Evolutionary conservation across 2,329 filamentous ascomycete species (phyloP).

Genomic region (Torrubiella hemipterigena): DNA sequence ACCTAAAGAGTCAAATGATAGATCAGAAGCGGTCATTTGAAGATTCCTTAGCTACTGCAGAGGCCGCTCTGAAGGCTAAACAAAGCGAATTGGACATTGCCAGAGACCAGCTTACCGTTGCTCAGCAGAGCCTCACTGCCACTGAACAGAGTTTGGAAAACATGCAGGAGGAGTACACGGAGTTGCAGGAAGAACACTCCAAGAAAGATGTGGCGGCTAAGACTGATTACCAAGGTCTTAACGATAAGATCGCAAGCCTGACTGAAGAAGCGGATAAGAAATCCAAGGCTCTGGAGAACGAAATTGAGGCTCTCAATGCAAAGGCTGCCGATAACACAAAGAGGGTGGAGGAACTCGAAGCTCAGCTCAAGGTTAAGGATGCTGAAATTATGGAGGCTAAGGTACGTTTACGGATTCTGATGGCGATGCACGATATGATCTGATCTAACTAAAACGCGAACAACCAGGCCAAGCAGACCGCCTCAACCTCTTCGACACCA

Average conservation of each 20-base stretch:
- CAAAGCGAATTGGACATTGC: slow-evolving; percentile 22
- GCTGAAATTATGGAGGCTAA: slow-evolving; percentile 51
- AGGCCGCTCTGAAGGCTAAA: slow-evolving; percentile 20
- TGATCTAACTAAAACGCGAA: no score
- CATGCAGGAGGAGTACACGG: slow-evolving; percentile 39
- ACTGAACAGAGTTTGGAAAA: slow-evolving; percentile 32
- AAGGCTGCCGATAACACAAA: slow-evolving; percentile 35
- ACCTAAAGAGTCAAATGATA: slow-evolving; percentile 36
- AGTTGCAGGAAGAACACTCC: slow-evolving; percentile 36
- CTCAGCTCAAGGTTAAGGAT: slow-evolving; percentile 49
- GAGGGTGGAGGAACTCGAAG: slow-evolving; percentile 36
- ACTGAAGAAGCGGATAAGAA: slow-evolving; percentile 46
- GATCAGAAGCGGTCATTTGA: slow-evolving; percentile 34
- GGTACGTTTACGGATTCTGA: slow-evolving; percentile 23
- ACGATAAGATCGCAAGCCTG: slow-evolving; percentile 48
- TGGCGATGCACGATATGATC: neutral
- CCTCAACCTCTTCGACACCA: no score
- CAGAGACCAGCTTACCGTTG: slow-evolving; percentile 20
- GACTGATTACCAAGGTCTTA: slow-evolving; percentile 51
- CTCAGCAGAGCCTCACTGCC: slow-evolving; percentile 19
- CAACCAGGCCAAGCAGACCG: slow-evolving; percentile 31
- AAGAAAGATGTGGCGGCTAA: slow-evolving; percentile 41
- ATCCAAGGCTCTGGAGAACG: slow-evolving; percentile 37
- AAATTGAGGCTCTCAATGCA: slow-evolving; percentile 30
- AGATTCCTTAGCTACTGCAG: slow-evolving; percentile 23